Conservation (phyloP, 2,329 filamentous ascomycete species). For the Microcera coccophila region DNA sequence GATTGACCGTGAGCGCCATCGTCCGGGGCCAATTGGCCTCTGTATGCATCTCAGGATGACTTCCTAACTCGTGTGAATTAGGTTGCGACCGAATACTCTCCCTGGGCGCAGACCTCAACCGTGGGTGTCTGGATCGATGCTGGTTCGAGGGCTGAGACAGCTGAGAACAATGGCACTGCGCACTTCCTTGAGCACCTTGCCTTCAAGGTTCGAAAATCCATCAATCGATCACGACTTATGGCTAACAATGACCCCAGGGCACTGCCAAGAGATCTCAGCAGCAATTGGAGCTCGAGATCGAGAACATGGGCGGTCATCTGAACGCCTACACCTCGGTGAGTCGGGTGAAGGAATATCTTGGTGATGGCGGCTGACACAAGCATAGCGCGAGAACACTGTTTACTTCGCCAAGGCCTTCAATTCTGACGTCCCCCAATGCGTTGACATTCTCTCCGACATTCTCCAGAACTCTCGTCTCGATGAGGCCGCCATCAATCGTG, state of each 20-base stretch:
- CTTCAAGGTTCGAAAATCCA: constrained; percentile 73
- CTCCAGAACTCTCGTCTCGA: constrained; percentile 99
- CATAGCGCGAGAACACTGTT: constrained; percentile 94
- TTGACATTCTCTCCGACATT: constrained; percentile 98
- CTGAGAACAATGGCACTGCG: constrained; percentile 97
- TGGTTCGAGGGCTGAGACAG: constrained; percentile 94
- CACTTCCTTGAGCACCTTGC: constrained; percentile 99
- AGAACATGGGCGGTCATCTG: constrained; percentile 99
- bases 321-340: constrained; percentile 99
- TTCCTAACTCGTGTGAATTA: constrained; percentile 40
- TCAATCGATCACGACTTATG: constrained; percentile 19
- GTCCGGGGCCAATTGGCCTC: constrained; percentile 37
- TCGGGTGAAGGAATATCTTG: constrained; percentile 28
- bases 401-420: constrained; percentile 99
- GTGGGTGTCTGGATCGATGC: constrained; percentile 99
- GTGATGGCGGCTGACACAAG: constrained; percentile 24
- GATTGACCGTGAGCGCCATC: constrained; percentile 72
- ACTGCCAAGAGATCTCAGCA: constrained; percentile 92
- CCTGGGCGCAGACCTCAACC: constrained; percentile 96
- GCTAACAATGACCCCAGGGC: constrained; percentile 54
- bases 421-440: constrained; percentile 89
- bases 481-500: constrained; percentile 85
- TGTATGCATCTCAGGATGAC: constrained; percentile 10
- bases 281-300: constrained; percentile 98
- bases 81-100: constrained; percentile 97